Conservation (phyloP, 306 rosid genomes). For the Prunus mongolica region DNA sequence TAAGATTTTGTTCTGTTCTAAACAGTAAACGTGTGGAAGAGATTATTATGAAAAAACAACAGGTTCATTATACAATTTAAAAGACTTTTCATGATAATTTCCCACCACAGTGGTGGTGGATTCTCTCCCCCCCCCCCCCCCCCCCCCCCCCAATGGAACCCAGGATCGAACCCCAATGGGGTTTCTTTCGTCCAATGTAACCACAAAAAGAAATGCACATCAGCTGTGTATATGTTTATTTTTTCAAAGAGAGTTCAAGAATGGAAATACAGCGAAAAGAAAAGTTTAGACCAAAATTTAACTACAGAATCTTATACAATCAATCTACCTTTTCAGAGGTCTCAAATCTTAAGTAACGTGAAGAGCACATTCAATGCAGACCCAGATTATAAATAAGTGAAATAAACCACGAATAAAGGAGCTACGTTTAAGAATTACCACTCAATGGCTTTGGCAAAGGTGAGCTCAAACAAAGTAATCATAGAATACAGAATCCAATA, state of each 20-base stretch:
- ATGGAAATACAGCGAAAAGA: not conserved
- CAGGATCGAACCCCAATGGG: too few species aligned
- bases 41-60: not conserved
- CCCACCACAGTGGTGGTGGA: too few species aligned
- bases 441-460: constrained; percentile 76
- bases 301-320: not conserved
- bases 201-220: too few species aligned
- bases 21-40: not conserved
- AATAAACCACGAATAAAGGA: not conserved
- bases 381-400: not conserved
- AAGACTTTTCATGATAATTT: not conserved
- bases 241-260: not conserved
- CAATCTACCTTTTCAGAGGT: not conserved
- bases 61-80: not conserved
- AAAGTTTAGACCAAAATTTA: not conserved
- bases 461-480: constrained; percentile 91
- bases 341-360: constrained; percentile 3
- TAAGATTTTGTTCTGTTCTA: not conserved
- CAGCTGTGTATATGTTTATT: too few species aligned
- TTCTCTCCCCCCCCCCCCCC: too few species aligned
- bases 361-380: constrained; percentile 7
- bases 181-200: too few species aligned
- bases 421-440: constrained; percentile 42
- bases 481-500: constrained; percentile 94
- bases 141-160: too few species aligned